These are phyloP conservation scores for Trametopsis cervina DNA, from an alignment of 768 basidiomycete genomes.

Conservation along the genomic window DNA sequence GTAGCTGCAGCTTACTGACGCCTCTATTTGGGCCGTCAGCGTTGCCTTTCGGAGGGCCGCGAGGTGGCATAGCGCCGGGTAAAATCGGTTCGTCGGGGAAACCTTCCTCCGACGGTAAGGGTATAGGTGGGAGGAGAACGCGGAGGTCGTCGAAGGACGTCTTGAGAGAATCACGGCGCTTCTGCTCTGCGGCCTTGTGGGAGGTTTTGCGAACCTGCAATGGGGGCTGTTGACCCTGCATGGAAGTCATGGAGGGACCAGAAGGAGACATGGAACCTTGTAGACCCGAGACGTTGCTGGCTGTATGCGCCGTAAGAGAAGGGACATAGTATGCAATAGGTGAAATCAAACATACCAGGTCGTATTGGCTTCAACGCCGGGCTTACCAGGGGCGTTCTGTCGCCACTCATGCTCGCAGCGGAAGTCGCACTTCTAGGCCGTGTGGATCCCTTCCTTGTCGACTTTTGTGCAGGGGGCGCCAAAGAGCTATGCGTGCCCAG, in stretches of 20 bases:
- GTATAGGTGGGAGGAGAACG: slow-evolving; percentile 79
- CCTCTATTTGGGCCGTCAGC: slow-evolving; percentile 91
- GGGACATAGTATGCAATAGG: not conserved
- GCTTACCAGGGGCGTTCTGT: slow-evolving; percentile 31
- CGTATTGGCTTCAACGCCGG: slow-evolving; percentile 66
- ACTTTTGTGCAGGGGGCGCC: slow-evolving; percentile 24
- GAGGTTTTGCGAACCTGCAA: slow-evolving; percentile 63
- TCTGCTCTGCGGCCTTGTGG: slow-evolving; percentile 96
- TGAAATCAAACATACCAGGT: slow-evolving; percentile 43
- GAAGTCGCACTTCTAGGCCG: slow-evolving; percentile 9
- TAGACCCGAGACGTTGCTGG: slow-evolving; percentile 12
- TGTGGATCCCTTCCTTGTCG: slow-evolving; percentile 23
- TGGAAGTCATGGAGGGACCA: not conserved
- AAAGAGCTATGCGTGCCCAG: slow-evolving; percentile 45
- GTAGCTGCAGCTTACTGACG: slow-evolving; percentile 87
- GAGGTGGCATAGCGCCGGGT: slow-evolving; percentile 84
- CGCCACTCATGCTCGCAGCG: slow-evolving; percentile 5
- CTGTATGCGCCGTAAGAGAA: slow-evolving; percentile 1
- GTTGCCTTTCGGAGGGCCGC: slow-evolving; percentile 80
- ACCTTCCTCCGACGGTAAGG: slow-evolving; percentile 69
- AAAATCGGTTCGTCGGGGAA: slow-evolving; percentile 67
- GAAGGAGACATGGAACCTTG: slow-evolving; percentile 18
- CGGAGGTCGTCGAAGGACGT: slow-evolving; percentile 86
- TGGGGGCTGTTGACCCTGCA: slow-evolving; percentile 23
- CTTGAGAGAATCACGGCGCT: slow-evolving; percentile 93